Evolutionary conservation across 2,329 filamentous ascomycete genomes (phyloP).

Genomic region (Hymenotorrendiella dingleyae): DNA sequence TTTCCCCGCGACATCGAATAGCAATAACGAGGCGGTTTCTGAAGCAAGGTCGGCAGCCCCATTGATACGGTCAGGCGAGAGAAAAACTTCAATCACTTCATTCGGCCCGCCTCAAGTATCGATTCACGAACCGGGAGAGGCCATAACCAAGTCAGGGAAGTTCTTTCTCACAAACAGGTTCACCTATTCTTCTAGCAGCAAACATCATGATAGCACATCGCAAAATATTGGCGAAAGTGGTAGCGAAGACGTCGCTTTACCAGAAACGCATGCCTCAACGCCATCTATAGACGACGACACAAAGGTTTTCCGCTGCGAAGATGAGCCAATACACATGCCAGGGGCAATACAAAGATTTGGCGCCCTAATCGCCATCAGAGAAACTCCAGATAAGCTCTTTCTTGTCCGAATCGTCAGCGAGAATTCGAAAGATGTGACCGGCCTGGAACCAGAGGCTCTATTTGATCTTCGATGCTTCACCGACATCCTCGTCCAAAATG

Average conservation of each 20-base stretch:
- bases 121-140: background rate
- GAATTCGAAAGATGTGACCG: conserved; percentile 15
- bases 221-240: background rate
- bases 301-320: conserved; percentile 18
- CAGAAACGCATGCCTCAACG: background rate
- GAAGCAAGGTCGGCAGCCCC: no score
- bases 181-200: background rate
- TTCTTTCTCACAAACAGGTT: conserved; percentile 5
- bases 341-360: conserved; percentile 21
- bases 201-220: background rate
- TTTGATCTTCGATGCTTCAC: conserved; percentile 21
- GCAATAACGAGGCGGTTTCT: background rate
- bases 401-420: conserved; percentile 20
- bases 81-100: no score
- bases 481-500: conserved; percentile 15
- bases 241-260: background rate
- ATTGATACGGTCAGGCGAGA: no score
- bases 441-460: conserved; percentile 14
- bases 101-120: background rate
- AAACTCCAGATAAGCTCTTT: conserved; percentile 10
- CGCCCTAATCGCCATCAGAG: conserved; percentile 19
- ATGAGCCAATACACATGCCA: conserved; percentile 22
- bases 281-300: background rate
- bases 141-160: background rate
- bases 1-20: background rate